These are phyloP conservation scores for Aureobasidium leucospermi DNA, from an alignment of 2,329 filamentous ascomycete genomes.

Conservation along the genomic window DNA sequence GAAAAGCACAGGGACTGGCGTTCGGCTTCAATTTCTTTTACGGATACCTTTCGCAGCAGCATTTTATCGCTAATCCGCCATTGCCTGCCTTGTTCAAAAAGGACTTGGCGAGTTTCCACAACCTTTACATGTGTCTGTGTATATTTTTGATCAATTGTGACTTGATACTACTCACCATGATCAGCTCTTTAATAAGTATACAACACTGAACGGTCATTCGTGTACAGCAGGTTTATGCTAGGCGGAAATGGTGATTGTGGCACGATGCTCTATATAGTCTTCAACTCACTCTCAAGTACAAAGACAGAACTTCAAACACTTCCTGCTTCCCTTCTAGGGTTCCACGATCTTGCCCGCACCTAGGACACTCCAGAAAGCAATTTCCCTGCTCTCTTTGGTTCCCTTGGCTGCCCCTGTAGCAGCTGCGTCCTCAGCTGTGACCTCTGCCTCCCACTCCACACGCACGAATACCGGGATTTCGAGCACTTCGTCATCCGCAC, in stretches of 20 bases:
- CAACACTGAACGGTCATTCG: no score
- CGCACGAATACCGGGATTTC: constrained; percentile 94
- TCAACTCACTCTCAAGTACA: not conserved
- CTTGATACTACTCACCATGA: no score
- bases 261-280: no score
- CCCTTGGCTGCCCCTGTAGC: constrained; percentile 42
- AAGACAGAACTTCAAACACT: not conserved
- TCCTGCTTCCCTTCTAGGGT: not conserved
- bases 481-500: constrained; percentile 56
- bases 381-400: constrained; percentile 69
- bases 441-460: constrained; percentile 78
- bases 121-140: not conserved
- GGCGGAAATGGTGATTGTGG: no score
- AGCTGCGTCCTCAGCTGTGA: constrained; percentile 47
- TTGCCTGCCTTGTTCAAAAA: constrained; percentile 4
- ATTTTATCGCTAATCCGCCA: constrained; percentile 5
- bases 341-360: constrained; percentile 70
- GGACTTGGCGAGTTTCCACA: not conserved
- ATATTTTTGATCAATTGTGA: no score
- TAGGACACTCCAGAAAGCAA: constrained; percentile 93
- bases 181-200: no score
- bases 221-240: no score
- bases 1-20: constrained; percentile 9
- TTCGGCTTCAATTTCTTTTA: constrained; percentile 6
- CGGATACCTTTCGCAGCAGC: constrained; percentile 6